Conservation (phyloP, 2,329 filamentous ascomycete genomes). For the Xylariaceae sp. region DNA sequence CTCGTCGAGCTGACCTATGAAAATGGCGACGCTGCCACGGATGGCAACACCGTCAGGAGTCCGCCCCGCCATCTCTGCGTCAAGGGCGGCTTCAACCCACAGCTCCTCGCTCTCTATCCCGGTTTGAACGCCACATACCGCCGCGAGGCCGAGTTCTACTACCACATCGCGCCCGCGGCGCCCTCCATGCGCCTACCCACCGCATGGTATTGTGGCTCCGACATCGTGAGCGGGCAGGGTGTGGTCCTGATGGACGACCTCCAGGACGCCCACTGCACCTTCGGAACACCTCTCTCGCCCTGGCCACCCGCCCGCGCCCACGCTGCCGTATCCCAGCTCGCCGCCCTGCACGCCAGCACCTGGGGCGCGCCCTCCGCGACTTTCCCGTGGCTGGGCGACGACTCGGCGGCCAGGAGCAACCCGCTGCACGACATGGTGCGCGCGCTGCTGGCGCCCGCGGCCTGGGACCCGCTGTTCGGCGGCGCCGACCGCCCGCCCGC, state of each 20-base stretch:
- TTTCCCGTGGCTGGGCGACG: constrained; percentile 26
- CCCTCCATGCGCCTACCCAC: constrained; percentile 17
- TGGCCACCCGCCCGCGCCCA: constrained; percentile 20
- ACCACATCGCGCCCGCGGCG: constrained; percentile 18
- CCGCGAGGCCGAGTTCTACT: constrained; percentile 25
- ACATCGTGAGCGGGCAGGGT: constrained; percentile 19
- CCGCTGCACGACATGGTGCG: constrained; percentile 18
- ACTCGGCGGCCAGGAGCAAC: constrained; percentile 22
- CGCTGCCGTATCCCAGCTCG: constrained; percentile 30
- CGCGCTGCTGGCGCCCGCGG: too few species aligned
- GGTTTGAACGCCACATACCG: constrained; percentile 23
- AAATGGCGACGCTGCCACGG: constrained; percentile 11
- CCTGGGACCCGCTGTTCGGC: too few species aligned
- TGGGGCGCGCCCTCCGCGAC: constrained; percentile 21
- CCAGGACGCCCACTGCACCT: constrained; percentile 15
- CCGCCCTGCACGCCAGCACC: constrained; percentile 28
- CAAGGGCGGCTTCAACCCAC: constrained; percentile 25
- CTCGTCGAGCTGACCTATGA: constrained; percentile 11
- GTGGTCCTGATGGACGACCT: constrained; percentile 25
- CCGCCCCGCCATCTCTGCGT: constrained; percentile 14
- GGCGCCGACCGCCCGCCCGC: constrained; percentile 21
- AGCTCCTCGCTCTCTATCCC: constrained; percentile 18
- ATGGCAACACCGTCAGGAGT: not conserved
- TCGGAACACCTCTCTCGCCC: constrained; percentile 14
- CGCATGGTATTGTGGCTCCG: constrained; percentile 19